phyloP scores from a whole-genome alignment of 1,284 basidiomycete genomes.

The Blastosporella zonata region DNA sequence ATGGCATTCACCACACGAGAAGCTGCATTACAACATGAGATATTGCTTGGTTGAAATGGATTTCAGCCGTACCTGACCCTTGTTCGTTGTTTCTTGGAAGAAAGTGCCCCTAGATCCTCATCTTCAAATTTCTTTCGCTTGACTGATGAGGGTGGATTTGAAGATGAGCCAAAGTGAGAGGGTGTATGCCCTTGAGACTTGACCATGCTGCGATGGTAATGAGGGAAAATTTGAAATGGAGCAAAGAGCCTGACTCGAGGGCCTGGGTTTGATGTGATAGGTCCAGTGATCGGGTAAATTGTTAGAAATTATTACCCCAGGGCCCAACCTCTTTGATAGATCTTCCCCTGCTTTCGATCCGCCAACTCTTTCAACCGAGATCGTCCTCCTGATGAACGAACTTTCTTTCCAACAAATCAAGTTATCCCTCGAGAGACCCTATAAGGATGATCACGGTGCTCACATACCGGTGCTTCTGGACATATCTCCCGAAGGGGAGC shows the following conservation, averaged over 20 bases:
- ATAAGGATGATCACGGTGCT: conserved; percentile 70
- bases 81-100: conserved; percentile 68
- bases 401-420: conserved; percentile 56
- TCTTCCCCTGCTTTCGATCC: background rate
- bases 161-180: conserved; percentile 12
- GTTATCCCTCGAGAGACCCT: conserved; percentile 71
- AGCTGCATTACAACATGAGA: conserved; percentile 41
- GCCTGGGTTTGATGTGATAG: conserved; percentile 12
- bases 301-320: background rate
- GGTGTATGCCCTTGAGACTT: conserved; percentile 29
- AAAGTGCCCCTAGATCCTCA: conserved; percentile 41
- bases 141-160: conserved; percentile 24
- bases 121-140: conserved; percentile 68
- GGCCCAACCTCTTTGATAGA: background rate
- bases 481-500: conserved; percentile 65
- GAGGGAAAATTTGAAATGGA: conserved; percentile 9
- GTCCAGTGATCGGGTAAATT: conserved; percentile 18
- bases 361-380: background rate
- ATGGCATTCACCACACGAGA: conserved; percentile 85
- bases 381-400: conserved; percentile 26
- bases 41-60: conserved; percentile 14
- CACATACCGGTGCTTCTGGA: conserved; percentile 62
- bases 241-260: conserved; percentile 14
- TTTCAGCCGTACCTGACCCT: conserved; percentile 59
- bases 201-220: conserved; percentile 26